Percentiles rank a stretch among this genome's conserved stretches.
phyloP scores from a whole-genome alignment of 164 flowering plant species.

The Umbilicus rupestris region DNA sequence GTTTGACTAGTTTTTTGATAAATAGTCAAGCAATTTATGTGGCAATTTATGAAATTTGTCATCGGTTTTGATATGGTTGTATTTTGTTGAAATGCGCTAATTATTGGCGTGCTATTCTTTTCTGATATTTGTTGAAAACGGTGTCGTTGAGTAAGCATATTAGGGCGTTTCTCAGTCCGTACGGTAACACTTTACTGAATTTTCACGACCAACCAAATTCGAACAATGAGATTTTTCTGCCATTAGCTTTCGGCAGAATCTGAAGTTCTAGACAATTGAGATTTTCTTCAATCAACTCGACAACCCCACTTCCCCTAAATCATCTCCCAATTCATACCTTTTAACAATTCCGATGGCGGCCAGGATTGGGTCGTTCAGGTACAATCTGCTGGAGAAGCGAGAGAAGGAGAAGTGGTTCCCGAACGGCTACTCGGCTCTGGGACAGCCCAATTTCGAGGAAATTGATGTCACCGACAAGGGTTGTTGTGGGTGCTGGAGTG shows the following conservation, averaged over 20 bases:
- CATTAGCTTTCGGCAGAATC: not conserved
- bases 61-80: too few species aligned
- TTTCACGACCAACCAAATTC: too few species aligned
- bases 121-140: too few species aligned
- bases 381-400: slow-evolving; percentile 4
- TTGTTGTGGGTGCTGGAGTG: slow-evolving; percentile 12
- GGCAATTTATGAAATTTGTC: too few species aligned
- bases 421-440: not conserved
- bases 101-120: too few species aligned
- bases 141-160: too few species aligned
- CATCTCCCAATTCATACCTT: not conserved
- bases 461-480: slow-evolving; percentile 6
- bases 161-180: too few species aligned
- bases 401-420: not conserved
- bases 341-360: not conserved
- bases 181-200: too few species aligned
- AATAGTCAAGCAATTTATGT: too few species aligned
- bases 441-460: not conserved
- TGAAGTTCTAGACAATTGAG: not conserved
- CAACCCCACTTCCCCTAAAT: not conserved
- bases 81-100: too few species aligned
- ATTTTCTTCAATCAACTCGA: not conserved
- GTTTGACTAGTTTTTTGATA: too few species aligned
- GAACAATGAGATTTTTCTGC: too few species aligned
- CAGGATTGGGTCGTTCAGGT: not conserved